These are phyloP conservation scores for Pseudogymnoascus sp. DNA, from an alignment of 2,329 filamentous ascomycete genomes.

Conservation along the genomic window DNA sequence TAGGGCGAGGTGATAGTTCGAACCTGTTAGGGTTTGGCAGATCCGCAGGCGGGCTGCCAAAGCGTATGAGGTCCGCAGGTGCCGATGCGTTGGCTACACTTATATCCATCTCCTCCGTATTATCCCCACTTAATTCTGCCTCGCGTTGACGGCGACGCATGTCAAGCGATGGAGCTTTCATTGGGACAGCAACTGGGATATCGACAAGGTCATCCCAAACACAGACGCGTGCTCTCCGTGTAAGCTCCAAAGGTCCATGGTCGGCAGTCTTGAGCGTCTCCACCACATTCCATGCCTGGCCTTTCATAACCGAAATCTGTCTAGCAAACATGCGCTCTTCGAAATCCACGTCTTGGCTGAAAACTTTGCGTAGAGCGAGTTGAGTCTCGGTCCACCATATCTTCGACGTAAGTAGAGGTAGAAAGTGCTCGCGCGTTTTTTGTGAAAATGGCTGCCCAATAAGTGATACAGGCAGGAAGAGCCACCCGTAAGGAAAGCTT, in stretches of 20 bases:
- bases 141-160: conserved; percentile 57
- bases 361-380: conserved; percentile 73
- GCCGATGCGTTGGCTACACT: conserved; percentile 56
- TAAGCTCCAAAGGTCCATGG: conserved; percentile 89
- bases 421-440: conserved; percentile 85
- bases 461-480: conserved; percentile 91
- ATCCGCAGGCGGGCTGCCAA: conserved; percentile 43
- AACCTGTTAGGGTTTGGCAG: conserved; percentile 71
- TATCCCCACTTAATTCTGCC: conserved; percentile 36
- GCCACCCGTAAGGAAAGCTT: conserved; percentile 95
- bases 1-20: conserved; percentile 44
- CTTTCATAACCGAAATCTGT: conserved; percentile 98
- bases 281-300: conserved; percentile 98
- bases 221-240: conserved; percentile 79
- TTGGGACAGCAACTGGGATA: conserved; percentile 85
- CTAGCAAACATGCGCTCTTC: conserved; percentile 98
- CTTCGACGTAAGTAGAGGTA: conserved; percentile 90
- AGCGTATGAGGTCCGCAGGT: conserved; percentile 56
- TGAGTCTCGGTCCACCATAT: conserved; percentile 97
- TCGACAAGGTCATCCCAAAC: conserved; percentile 98
- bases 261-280: conserved; percentile 90
- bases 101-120: conserved; percentile 90
- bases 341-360: conserved; percentile 89
- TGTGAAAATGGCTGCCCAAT: conserved; percentile 96
- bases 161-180: conserved; percentile 78